Evolutionary conservation across 305 asterid species (phyloP), one percentile per base, ranked within the genome.

Genomic region (Withania somnifera): DNA sequence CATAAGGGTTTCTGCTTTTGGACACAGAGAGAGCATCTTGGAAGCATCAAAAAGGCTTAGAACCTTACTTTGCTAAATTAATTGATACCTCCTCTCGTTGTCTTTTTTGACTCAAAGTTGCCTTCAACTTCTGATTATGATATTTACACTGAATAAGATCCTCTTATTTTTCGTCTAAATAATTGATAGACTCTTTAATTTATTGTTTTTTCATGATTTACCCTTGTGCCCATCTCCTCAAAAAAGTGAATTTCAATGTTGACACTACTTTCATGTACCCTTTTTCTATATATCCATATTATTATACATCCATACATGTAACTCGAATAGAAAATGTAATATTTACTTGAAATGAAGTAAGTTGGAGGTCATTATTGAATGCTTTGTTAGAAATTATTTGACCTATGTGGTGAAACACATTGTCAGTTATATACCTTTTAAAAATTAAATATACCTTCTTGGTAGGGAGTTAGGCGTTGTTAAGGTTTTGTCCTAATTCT

Each of bases 1-100:
- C 76, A 90, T 92, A 51, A 87, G 98, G 85, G 90, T 95, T 78
- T 85, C 97, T 50, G 98, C 97, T 52, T 92, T 95, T 61, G 98
- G 97, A 28, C 92, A 82, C 81, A 89, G 96, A 89, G 91, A 92
- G 22, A 83, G 82, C 30, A 88, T 93, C 57, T 78, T 91, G 5
- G 97, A 95, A 86, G 98, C 98, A 86, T 89, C 96, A 17, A 86
- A 36, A 58, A 91, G 98, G 86, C 87, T 95, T 63, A 89, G 0
- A 73, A 73, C 42, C 60, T 47, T 73, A 50, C 79, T 73, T 15
- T 47, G 26, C n/a, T 52, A 71, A 9, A 71, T 8, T 47, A 47
- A 47, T 20, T 24, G 15, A 14, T 26, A 22, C 79, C 7, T 28
- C 7, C 36, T 45, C 13, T 22, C 56, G 6, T 36, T 13, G 32